These are phyloP conservation scores for Claviceps sp. DNA, from an alignment of 2,329 filamentous ascomycete genomes.

Conservation along the genomic window DNA sequence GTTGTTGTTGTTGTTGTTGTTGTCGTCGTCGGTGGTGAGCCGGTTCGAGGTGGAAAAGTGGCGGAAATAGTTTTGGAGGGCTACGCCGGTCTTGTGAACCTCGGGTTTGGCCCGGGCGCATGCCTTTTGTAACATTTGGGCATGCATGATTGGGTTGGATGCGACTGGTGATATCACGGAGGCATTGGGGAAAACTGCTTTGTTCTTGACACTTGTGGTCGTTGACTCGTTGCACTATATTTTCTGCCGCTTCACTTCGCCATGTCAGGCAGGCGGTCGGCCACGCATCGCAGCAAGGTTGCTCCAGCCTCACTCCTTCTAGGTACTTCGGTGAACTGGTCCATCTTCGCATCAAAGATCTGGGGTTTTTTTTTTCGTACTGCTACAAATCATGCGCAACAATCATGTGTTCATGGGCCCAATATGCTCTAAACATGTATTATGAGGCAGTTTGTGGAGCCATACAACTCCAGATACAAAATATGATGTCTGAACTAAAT, in stretches of 20 bases:
- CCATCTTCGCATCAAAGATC: neutral
- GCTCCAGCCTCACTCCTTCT: too few relatives aligned
- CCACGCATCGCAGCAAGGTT: neutral
- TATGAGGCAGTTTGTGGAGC: neutral
- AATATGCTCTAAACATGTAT: neutral
- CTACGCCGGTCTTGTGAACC: slow-evolving; percentile 17
- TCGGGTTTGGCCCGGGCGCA: slow-evolving; percentile 22
- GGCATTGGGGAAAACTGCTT: neutral
- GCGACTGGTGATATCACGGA: slow-evolving; percentile 3
- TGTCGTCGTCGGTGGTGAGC: slow-evolving; percentile 4
- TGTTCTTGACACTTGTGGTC: neutral
- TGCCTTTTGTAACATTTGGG: slow-evolving; percentile 24
- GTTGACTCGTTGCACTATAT: neutral
- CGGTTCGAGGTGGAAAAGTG: slow-evolving; percentile 22
- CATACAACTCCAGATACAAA: neutral
- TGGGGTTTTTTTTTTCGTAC: neutral
- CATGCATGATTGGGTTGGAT: slow-evolving; percentile 19
- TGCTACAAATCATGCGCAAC: too few relatives aligned
- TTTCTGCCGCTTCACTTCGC: neutral
- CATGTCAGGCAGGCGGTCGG: slow-evolving; percentile 1
- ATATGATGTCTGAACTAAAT: slow-evolving; percentile 6
- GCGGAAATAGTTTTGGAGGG: slow-evolving; percentile 15
- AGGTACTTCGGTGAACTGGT: too few relatives aligned
- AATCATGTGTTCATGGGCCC: neutral
- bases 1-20: too few relatives aligned